A percentile compares a stretch with the other conserved stretches of the same genome.
Conservation (phyloP, 805 yeast species). For the Teunomyces panamensis region DNA sequence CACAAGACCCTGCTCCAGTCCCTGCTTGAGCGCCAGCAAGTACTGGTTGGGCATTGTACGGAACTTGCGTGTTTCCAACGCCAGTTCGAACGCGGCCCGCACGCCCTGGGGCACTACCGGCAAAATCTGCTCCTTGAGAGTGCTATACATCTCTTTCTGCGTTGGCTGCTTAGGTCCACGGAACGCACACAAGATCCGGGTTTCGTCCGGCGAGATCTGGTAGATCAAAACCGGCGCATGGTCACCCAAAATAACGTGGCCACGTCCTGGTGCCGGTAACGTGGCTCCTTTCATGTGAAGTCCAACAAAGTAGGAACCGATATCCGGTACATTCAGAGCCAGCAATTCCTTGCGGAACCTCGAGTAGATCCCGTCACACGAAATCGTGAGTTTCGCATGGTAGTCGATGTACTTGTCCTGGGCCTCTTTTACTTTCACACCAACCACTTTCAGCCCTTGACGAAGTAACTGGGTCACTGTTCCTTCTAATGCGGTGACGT, state of each 20-base stretch:
- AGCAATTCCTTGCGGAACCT: conserved; percentile 78
- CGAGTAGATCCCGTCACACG: conserved; percentile 93
- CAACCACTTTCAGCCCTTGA: conserved; percentile 56
- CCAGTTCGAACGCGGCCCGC: conserved; percentile 64
- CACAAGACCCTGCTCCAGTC: conserved; percentile 62
- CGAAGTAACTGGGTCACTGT: conserved; percentile 68
- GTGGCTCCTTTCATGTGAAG: conserved; percentile 69
- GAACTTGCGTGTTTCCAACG: conserved; percentile 55
- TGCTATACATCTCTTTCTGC: conserved; percentile 55
- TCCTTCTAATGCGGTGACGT: conserved; percentile 78
- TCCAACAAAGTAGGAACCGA: conserved; percentile 86
- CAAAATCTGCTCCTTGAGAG: conserved; percentile 58
- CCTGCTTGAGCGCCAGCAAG: conserved; percentile 72
- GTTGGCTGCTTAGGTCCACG: conserved; percentile 74
- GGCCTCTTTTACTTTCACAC: conserved; percentile 60
- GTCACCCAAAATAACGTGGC: conserved; percentile 84
- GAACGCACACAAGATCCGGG: conserved; percentile 87
- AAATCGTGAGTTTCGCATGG: conserved; percentile 63
- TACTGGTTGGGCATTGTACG: conserved; percentile 93
- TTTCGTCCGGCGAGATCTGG: conserved; percentile 78
- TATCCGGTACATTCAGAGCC: conserved; percentile 57
- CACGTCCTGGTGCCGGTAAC: conserved; percentile 73
- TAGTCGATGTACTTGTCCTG: conserved; percentile 23
- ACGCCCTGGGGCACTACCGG: conserved; percentile 65
- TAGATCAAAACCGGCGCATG: conserved; percentile 88